Evolutionary conservation across 352 stramenopile species (phyloP).

Genomic region (Phytophthora cactorum): DNA sequence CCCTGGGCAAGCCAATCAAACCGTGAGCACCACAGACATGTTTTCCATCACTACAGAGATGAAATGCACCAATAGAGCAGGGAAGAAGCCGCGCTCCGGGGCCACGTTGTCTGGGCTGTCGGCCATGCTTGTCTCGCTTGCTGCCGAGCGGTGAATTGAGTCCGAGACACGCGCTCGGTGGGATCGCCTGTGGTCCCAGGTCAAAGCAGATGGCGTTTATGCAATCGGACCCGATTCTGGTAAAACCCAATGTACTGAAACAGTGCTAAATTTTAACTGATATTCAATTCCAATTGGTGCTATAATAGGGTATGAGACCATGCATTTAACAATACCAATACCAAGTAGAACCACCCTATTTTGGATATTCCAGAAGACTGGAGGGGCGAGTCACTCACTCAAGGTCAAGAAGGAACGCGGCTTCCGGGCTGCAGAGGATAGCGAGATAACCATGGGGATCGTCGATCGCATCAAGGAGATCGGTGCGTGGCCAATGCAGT

Average conservation of each 20-base stretch:
- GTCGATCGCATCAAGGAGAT: constrained; percentile 95
- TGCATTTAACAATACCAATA: neutral
- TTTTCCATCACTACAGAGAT: neutral
- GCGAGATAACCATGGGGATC: constrained; percentile 85
- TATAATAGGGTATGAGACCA: constrained; percentile 1
- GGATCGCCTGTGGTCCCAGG: constrained; percentile 23
- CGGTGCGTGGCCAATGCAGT: constrained; percentile 50
- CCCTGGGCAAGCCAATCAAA: constrained; percentile 44
- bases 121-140: constrained; percentile 25
- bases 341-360: neutral
- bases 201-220: constrained; percentile 23
- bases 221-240: constrained; percentile 3
- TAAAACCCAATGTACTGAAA: neutral
- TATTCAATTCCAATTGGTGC: neutral
- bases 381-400: constrained; percentile 24
- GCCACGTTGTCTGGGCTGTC: constrained; percentile 26
- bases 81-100: constrained; percentile 67
- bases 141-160: constrained; percentile 1
- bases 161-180: constrained; percentile 17
- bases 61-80: constrained; percentile 62
- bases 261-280: neutral
- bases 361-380: constrained; percentile 16
- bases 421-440: constrained; percentile 23
- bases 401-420: constrained; percentile 12
- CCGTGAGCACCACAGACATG: constrained; percentile 6